Base-by-base conservation (phyloP, 1,284 basidiomycete species). In the Malassezia pachydermatis region DNA sequence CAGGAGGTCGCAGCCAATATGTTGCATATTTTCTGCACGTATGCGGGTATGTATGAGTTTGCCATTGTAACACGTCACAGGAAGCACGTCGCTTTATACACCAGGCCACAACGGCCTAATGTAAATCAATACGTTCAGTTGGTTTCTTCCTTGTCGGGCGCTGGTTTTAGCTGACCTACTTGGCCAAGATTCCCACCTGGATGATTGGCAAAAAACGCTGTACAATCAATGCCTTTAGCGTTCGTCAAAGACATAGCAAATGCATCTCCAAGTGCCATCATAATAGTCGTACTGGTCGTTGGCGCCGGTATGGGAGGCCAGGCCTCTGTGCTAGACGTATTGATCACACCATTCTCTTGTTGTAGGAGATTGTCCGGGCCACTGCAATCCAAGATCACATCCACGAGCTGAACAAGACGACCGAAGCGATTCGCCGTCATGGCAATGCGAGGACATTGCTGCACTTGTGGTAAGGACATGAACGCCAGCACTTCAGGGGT, bases 191-290 rank as follows among this genome's bases (percentile, higher is more conserved):
- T 65, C 16, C 73, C 73, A 8, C 73, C 73, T 0, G 73, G 73
- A 35, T 75, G 73, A 46, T 72, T 69, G 22, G 58, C 48, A 11
- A 59, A 58, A 48, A 75, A 75, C 34, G 54, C 61, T 19, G 46
- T 45, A 13, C 48, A 38, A 3, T 59, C 58, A 5, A 65, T 34
- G 0, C 63, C 65, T 16, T 58, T 55, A 1, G 63, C 57, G 2
- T 58, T 53, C 10, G 65, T 63, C 13, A 64, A 46, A 10, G 61
- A 54, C 38, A 74, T 55, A 2, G 67, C 72, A 19, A 75, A 57
- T 3, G 72, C 66, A 52, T 75, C 73, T 22, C 73, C 72, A 53
- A 74, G 65, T 19, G 72, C 72, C 20, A 75, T 46, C n/a, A 73
- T 71, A 7, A 65, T 61, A 5, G 72, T 65, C 17, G 73, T 73